Evolutionary conservation across 2,329 filamentous ascomycete species (phyloP).

Genomic region (Sporothrix luriei): DNA sequence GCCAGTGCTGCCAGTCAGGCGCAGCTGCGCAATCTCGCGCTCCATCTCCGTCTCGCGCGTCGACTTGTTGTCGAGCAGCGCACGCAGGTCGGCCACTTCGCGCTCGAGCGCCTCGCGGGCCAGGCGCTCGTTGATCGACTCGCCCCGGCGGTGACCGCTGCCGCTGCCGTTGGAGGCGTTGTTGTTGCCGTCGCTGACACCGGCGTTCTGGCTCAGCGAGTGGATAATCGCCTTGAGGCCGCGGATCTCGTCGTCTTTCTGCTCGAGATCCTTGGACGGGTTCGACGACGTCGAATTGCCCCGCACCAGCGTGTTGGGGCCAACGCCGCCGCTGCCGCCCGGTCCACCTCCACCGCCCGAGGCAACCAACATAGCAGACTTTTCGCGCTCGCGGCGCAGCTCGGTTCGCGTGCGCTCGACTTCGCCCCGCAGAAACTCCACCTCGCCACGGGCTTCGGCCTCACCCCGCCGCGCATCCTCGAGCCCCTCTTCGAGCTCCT

Average conservation of each 20-base stretch:
- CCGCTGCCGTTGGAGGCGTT: constrained; percentile 32
- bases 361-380: constrained; percentile 59
- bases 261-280: constrained; percentile 72
- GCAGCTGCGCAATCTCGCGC: constrained; percentile 72
- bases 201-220: constrained; percentile 78
- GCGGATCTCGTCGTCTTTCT: constrained; percentile 95
- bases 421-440: constrained; percentile 92
- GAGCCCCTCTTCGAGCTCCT: constrained; percentile 93
- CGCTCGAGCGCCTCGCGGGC: constrained; percentile 72
- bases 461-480: constrained; percentile 94
- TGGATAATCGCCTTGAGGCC: constrained; percentile 98
- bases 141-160: constrained; percentile 52
- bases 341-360: constrained; percentile 36
- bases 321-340: not conserved
- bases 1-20: constrained; percentile 49
- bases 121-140: constrained; percentile 58
- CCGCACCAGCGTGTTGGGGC: constrained; percentile 2
- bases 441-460: constrained; percentile 91
- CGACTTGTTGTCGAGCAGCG: constrained; percentile 70
- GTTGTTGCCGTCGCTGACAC: constrained; percentile 37
- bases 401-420: constrained; percentile 90
- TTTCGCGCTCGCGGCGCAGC: constrained; percentile 83
- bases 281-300: constrained; percentile 32
- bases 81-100: constrained; percentile 77
- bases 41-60: constrained; percentile 82